Evolutionary conservation across 768 basidiomycete genomes (phyloP), one percentile per base, ranked within the genome.

Genomic region (Naematelia aurantialba): DNA sequence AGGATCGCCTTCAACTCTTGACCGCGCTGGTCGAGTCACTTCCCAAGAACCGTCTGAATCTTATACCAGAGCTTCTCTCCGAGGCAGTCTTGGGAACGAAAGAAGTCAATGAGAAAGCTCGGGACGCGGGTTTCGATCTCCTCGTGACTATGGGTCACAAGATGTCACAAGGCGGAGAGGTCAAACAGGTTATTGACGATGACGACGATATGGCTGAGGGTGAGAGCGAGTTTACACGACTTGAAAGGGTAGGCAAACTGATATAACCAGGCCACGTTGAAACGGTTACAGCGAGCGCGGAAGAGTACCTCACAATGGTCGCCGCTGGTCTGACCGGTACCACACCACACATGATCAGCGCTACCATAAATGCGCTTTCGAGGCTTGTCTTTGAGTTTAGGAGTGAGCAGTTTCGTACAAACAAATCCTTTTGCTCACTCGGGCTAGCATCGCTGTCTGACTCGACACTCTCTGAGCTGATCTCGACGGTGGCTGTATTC

Each of bases 301-400:
- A 91, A 66, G 96, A 98, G 74, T 98, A 89, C 74, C 81, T 98
- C 80, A 99, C 89, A 2, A 98, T 99, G 93, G 81, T 97, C 26
- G 89, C 89, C 34, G 93, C 91, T 66, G 96, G 96, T 58, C 79
- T 98, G 48, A 92, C 91, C 8, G 93, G 91, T 21, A 87, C 89
- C 13, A 89, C 85, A 11, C 92, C 94, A 0, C 96, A 99, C 73
- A 98, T 96, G 91, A 94, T 98, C 75, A 94, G 92, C 71, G 96
- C 96, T 1, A 90, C 91, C 1, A 85, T 98, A 53, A 97, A 92
- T 4, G 90, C 91, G 0, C 85, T 99, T 55, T 93, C 93, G 1
- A 85, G 96, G 22, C 81, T 98, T 12, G 82, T 97, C 17, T 99
- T 97, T 74, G 96, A 98, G 78, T 99, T 93, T 81, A 91, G 88